Conservation (phyloP, 1,139 yeast species). For the Magnusiomyces clavatus region DNA sequence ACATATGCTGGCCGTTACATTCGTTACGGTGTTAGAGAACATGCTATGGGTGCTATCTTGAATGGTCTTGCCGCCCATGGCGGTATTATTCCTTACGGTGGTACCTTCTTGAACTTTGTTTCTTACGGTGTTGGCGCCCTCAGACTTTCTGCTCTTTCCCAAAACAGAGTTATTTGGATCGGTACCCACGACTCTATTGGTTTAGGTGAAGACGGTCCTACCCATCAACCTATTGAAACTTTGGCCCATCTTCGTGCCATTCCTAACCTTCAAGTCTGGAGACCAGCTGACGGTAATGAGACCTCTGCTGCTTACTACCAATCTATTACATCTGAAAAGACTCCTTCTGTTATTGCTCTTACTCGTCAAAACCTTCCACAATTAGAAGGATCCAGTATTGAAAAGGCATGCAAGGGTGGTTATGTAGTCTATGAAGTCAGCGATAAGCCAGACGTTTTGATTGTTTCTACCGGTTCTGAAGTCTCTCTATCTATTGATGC, state of each 20-base stretch:
- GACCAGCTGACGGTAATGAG: constrained; percentile 99
- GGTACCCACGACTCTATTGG: constrained; percentile 99
- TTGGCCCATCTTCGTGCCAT: constrained; percentile 95
- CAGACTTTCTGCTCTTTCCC: constrained; percentile 88
- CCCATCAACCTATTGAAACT: constrained; percentile 99
- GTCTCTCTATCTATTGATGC: constrained; percentile 80
- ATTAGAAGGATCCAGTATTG: constrained; percentile 86
- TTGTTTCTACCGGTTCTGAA: constrained; percentile 95
- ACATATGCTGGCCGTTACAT: constrained; percentile 88
- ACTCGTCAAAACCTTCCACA: constrained; percentile 98
- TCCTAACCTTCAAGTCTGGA: constrained; percentile 95
- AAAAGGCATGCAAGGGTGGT: constrained; percentile 94
- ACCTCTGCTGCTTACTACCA: constrained; percentile 90
- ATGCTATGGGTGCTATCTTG: constrained; percentile 98
- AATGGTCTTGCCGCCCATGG: constrained; percentile 97
- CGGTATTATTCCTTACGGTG: constrained; percentile 90
- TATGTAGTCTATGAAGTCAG: constrained; percentile 57
- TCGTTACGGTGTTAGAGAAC: constrained; percentile 99
- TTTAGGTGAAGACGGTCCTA: constrained; percentile 99
- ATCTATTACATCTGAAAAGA: constrained; percentile 61
- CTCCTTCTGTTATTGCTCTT: constrained; percentile 87
- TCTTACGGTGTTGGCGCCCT: constrained; percentile 98
- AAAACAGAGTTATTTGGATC: constrained; percentile 92
- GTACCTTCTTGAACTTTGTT: constrained; percentile 97
- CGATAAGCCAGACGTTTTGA: constrained; percentile 64